These are phyloP conservation scores for Ormosia semicastrata DNA, from an alignment of 306 rosid genomes.

Conservation along the genomic window DNA sequence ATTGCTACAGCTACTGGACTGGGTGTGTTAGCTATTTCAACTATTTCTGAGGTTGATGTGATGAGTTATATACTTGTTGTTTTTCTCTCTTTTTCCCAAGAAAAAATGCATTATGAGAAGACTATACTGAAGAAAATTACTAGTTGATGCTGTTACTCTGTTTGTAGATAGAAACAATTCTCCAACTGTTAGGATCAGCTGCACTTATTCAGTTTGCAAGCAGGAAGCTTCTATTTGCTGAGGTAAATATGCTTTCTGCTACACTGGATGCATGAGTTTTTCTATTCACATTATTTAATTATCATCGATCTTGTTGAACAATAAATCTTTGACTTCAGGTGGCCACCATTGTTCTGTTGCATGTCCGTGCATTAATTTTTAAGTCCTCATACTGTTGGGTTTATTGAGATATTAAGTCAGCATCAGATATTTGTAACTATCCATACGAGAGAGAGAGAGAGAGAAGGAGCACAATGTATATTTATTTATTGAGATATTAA, in stretches of 20 bases:
- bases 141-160: neutral
- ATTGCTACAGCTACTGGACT: constrained; percentile 63
- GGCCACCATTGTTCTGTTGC: neutral
- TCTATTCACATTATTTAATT: neutral
- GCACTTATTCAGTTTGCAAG: constrained; percentile 63
- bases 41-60: constrained; percentile 55
- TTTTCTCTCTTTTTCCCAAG: neutral
- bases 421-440: neutral
- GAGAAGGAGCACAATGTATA: no score
- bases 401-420: neutral
- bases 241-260: constrained; percentile 40
- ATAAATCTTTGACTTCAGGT: neutral
- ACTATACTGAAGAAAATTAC: neutral
- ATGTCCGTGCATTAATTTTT: neutral
- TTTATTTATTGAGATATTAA: neutral
- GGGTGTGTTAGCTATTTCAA: constrained; percentile 57
- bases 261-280: neutral
- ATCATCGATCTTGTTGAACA: neutral
- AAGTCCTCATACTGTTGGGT: neutral
- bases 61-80: neutral
- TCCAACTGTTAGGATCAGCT: constrained; percentile 64
- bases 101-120: neutral
- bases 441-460: neutral
- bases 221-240: constrained; percentile 68
- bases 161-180: constrained; percentile 61